phyloP scores from a whole-genome alignment of 306 rosid genomes.

The Dalbergia oliveri region DNA sequence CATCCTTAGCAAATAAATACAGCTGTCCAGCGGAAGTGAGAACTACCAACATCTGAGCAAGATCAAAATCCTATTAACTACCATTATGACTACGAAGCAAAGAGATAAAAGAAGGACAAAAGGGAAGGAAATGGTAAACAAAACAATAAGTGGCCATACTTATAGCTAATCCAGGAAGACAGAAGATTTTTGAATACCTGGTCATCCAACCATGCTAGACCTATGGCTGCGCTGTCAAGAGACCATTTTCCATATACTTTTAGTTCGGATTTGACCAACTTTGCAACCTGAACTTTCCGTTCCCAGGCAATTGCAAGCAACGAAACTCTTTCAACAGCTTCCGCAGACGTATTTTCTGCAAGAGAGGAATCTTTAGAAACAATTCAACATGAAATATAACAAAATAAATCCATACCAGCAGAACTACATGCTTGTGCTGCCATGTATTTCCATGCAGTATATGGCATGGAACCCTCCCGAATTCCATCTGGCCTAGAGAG shows the following conservation, averaged over 20 bases:
- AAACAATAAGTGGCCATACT: conserved; percentile 25
- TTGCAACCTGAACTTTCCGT: conserved; percentile 92
- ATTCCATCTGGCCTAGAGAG: conserved; percentile 88
- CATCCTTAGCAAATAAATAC: conserved; percentile 85
- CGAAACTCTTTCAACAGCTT: conserved; percentile 78
- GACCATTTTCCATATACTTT: conserved; percentile 87
- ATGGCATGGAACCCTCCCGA: conserved; percentile 97
- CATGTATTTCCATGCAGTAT: conserved; percentile 95
- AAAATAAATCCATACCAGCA: conserved; percentile 60
- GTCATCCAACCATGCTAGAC: conserved; percentile 97
- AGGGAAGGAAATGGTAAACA: conserved; percentile 29
- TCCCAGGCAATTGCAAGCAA: conserved; percentile 99
- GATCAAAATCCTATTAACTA: conserved; percentile 44
- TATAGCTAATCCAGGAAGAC: conserved; percentile 25
- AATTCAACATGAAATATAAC: conserved; percentile 46
- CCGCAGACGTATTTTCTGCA: conserved; percentile 66
- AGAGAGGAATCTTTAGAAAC: conserved; percentile 48
- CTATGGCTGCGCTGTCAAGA: conserved; percentile 89
- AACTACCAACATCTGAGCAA: conserved; percentile 90
- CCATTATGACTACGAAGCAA: conserved; percentile 37
- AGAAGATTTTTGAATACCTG: conserved; percentile 63
- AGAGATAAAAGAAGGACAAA: conserved; percentile 41
- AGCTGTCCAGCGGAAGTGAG: conserved; percentile 82
- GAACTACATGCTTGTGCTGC: conserved; percentile 55
- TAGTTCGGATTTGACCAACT: conserved; percentile 82